phyloP scores from a whole-genome alignment of 2,329 filamentous ascomycete species.

The Trichoderma afroharzianum region DNA sequence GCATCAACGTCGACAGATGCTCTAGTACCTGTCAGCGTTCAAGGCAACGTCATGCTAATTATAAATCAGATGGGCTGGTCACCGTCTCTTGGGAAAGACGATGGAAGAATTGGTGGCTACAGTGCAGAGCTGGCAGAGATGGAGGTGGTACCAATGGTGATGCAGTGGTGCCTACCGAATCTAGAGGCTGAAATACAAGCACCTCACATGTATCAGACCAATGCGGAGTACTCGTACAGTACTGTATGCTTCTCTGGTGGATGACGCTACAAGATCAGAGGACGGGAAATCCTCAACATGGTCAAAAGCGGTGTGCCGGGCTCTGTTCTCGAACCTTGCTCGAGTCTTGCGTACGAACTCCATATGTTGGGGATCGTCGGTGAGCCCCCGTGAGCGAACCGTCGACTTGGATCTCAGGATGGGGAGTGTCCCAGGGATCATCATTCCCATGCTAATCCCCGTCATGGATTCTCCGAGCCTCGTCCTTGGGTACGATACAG shows the following conservation, averaged over 20 bases:
- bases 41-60: not conserved
- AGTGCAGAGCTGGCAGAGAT: not conserved
- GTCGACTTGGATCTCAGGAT: not conserved
- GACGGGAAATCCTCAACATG: not conserved
- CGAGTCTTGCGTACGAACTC: not conserved
- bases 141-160: not conserved
- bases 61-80: not conserved
- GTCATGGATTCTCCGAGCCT: not conserved
- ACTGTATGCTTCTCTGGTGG: not conserved
- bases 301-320: conserved; percentile 11
- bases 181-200: not conserved
- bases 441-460: not conserved
- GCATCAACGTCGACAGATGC: not conserved
- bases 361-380: conserved; percentile 1
- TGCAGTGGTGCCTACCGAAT: not conserved
- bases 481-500: not conserved
- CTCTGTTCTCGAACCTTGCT: not conserved
- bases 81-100: not conserved
- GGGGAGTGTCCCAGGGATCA: conserved; percentile 11
- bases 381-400: conserved; percentile 9
- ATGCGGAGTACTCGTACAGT: no score
- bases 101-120: not conserved
- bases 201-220: not conserved
- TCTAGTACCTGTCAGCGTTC: not conserved
- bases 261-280: not conserved